Base-by-base conservation (phyloP, 106 monocot genomes). In the Dioscorea dumetorum region DNA sequence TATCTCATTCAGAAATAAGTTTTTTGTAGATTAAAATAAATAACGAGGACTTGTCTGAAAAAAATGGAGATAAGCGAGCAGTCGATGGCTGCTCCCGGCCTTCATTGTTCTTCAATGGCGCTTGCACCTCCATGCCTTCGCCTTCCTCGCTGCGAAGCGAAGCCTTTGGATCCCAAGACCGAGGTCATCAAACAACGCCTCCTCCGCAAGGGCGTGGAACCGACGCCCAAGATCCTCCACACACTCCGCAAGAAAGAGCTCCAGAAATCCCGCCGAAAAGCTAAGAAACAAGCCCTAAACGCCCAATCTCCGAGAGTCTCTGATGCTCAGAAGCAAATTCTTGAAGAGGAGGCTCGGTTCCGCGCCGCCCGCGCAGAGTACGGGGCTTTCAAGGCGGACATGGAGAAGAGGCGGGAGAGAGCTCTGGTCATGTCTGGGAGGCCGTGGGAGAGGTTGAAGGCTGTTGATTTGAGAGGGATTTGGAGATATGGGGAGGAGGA, bases 221-320 rank as follows among this genome's bases (percentile, higher is more conserved):
- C 97, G 12, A 87, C 97, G 5, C 97, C 97, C 48, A 97, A 92
- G 64, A 88, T 95, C 71, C 79, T 95, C 64, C 95, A 88, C 70
- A 69, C 74, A 57, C 75, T 95, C 73, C 91, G 85, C 82, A 91
- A 88, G 77, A 95, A 95, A 66, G 79, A 83, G 34, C 23, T 66
- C 49, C 95, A 78, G 60, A 95, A 95, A 75, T 68, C 81, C 73
- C 52, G 81, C 67, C 88, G 95, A 56, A 63, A 67, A 18, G 48
- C 77, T 2, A 88, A 78, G 71, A 95, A 91, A 28, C 66, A 70
- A 22, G 12, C 58, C 24, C 34, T 71, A 17, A 54, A 62, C 11
- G 61, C 77, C 20, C 54, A 74, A 50, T 12, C 63, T 16, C 73
- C 63, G 23, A 21, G 74, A 15, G 33, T 71, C 15, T 60, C 80